These are phyloP conservation scores for Melanomma pulvis-pyrius DNA, from an alignment of 495 filamentous ascomycete species.

Conservation along the genomic window DNA sequence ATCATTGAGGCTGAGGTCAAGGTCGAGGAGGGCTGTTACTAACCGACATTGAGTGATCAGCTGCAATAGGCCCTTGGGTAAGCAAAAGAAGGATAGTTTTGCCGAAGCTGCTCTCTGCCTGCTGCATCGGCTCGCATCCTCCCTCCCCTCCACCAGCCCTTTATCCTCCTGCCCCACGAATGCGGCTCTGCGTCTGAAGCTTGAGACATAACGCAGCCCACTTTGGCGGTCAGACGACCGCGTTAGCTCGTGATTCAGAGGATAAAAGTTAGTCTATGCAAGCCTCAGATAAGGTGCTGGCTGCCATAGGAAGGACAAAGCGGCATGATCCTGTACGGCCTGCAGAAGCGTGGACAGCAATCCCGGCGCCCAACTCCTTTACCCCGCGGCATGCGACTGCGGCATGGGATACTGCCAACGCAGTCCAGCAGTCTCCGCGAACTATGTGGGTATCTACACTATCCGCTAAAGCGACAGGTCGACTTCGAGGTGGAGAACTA, in stretches of 20 bases:
- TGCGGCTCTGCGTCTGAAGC: slow-evolving; percentile 28
- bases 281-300: slow-evolving; percentile 30
- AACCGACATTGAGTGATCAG: slow-evolving; percentile 20
- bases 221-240: slow-evolving; percentile 24
- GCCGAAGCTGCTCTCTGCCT: neutral
- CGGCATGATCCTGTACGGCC: slow-evolving; percentile 25
- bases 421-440: neutral
- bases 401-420: slow-evolving; percentile 1
- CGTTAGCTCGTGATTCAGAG: slow-evolving; percentile 22
- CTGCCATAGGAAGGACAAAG: slow-evolving; percentile 4
- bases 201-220: neutral
- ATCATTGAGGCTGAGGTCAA: too few relatives aligned
- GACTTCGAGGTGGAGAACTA: neutral
- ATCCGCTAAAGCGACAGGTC: neutral
- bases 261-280: slow-evolving; percentile 19
- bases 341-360: slow-evolving; percentile 18
- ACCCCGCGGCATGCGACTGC: slow-evolving; percentile 20
- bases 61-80: neutral
- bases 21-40: neutral
- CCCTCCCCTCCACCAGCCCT: slow-evolving; percentile 7
- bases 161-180: slow-evolving; percentile 13
- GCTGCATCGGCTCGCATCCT: neutral
- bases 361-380: slow-evolving; percentile 15
- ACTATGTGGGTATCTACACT: neutral
- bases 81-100: neutral